Conservation (phyloP, 1,284 basidiomycete species). For the Trametes pubescens region DNA sequence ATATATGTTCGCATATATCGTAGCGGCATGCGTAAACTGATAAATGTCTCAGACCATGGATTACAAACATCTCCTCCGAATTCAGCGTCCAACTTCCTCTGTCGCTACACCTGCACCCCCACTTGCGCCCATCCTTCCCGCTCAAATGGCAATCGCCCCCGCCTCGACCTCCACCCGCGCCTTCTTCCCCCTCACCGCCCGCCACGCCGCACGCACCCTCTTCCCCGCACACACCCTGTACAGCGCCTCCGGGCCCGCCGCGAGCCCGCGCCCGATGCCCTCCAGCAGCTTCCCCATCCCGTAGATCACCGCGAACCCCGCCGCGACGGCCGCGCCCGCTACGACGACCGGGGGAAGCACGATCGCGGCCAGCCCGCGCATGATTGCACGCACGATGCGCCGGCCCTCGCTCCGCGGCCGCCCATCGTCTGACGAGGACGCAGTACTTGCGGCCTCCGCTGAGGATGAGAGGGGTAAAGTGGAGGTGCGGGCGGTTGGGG, state of each 20-base stretch:
- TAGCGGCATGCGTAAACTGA: too few relatives aligned
- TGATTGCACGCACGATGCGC: conserved; percentile 15
- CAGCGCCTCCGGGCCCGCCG: conserved; percentile 22
- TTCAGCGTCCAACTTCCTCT: background rate
- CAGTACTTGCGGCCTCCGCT: background rate
- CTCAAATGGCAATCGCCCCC: conserved; percentile 21
- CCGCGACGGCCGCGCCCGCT: conserved; percentile 12
- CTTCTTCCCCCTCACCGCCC: conserved; percentile 11
- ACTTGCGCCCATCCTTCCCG: too few relatives aligned
- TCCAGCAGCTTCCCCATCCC: conserved; percentile 29
- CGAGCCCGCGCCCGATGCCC: conserved; percentile 22
- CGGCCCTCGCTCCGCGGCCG: conserved; percentile 2
- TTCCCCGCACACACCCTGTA: conserved; percentile 9
- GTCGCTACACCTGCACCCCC: too few relatives aligned
- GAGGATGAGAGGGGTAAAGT: background rate
- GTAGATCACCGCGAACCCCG: conserved; percentile 19
- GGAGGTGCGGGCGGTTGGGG: background rate
- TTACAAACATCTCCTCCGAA: background rate
- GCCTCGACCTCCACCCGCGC: background rate
- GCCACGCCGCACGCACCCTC: conserved; percentile 9
- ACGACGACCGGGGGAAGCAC: conserved; percentile 22
- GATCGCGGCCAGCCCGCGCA: conserved; percentile 21
- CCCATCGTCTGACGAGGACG: background rate
- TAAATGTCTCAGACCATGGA: background rate
- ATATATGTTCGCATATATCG: too few relatives aligned